phyloP scores from a whole-genome alignment of 2,329 filamentous ascomycete species.

The Apiospora koreana region DNA sequence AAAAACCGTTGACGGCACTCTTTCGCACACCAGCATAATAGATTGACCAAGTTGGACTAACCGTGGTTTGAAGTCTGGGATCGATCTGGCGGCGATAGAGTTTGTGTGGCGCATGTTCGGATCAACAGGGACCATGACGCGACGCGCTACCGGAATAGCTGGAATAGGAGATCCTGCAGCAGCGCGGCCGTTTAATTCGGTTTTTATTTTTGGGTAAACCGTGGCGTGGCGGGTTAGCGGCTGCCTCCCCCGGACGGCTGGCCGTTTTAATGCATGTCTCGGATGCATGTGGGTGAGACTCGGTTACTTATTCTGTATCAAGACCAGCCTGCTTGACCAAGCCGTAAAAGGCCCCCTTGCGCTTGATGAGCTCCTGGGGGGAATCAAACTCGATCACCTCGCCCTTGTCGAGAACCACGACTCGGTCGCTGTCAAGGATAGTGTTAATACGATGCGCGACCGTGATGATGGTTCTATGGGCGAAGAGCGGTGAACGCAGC shows the following conservation, averaged over 20 bases:
- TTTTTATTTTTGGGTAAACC: neutral
- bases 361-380: constrained; percentile 74
- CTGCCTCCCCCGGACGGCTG: neutral
- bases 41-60: no score
- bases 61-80: no score
- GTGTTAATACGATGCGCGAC: constrained; percentile 99
- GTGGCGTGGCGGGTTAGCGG: neutral
- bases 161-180: neutral
- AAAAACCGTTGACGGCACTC: neutral
- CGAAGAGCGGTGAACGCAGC: constrained; percentile 68
- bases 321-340: constrained; percentile 90
- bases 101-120: neutral
- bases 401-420: constrained; percentile 90
- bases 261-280: neutral
- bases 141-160: neutral
- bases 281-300: neutral
- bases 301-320: constrained; percentile 41
- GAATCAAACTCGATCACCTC: constrained; percentile 91
- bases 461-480: constrained; percentile 94
- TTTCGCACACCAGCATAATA: neutral
- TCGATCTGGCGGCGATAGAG: neutral
- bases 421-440: constrained; percentile 84
- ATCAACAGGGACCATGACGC: constrained; percentile 4
- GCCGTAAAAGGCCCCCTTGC: constrained; percentile 80
- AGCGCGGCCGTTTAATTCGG: neutral